phyloP scores from a whole-genome alignment of 345 rosid species.

The Limnanthes douglasii region DNA sequence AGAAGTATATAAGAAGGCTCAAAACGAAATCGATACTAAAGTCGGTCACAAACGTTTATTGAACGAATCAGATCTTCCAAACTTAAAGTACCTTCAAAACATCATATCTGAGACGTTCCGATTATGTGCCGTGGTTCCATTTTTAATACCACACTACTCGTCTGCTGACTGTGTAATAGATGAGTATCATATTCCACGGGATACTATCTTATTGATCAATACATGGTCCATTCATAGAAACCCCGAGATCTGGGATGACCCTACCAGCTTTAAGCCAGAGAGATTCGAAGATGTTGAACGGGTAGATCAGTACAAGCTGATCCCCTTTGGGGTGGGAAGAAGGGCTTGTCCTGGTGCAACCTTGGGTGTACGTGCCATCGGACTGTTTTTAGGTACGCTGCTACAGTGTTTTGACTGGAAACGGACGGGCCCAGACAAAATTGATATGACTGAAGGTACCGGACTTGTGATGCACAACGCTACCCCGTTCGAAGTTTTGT shows the following conservation, averaged over 20 bases:
- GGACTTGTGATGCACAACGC: constrained; percentile 26
- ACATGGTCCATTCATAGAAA: constrained; percentile 54
- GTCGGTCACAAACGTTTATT: constrained; percentile 21
- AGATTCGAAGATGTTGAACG: constrained; percentile 24
- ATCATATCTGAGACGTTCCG: constrained; percentile 19
- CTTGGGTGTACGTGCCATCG: constrained; percentile 19
- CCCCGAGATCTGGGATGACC: constrained; percentile 27
- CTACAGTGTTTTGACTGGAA: constrained; percentile 37
- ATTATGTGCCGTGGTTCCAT: constrained; percentile 15
- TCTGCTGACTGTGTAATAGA: constrained; percentile 14
- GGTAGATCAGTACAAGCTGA: constrained; percentile 11
- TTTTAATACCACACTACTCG: constrained; percentile 12
- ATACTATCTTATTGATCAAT: constrained; percentile 31
- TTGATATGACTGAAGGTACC: constrained; percentile 26
- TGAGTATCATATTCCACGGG: constrained; percentile 24
- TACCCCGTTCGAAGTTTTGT: constrained; percentile 16
- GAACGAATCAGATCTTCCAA: constrained; percentile 18
- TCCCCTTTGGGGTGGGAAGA: constrained; percentile 31
- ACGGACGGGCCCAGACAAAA: constrained; percentile 12
- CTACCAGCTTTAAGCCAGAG: constrained; percentile 29
- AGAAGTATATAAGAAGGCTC: constrained; percentile 13
- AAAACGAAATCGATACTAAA: constrained; percentile 16
- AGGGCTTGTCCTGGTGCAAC: constrained; percentile 29
- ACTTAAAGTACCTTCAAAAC: constrained; percentile 21
- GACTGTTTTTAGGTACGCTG: constrained; percentile 21